These are phyloP conservation scores for Blastobotrys aristatus DNA, from an alignment of 1,139 yeast species.

Conservation along the genomic window DNA sequence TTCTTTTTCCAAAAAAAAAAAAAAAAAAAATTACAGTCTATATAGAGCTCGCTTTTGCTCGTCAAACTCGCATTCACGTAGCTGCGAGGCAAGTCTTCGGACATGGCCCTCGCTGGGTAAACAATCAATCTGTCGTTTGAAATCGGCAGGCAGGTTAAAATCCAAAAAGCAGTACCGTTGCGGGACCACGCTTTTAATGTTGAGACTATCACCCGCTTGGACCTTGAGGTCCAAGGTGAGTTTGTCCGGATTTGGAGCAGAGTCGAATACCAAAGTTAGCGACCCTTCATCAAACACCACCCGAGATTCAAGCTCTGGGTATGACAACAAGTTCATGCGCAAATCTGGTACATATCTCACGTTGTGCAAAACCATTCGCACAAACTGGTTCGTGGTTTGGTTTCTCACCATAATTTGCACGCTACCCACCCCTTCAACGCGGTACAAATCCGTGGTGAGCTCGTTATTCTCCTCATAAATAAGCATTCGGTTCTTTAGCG, in stretches of 20 bases:
- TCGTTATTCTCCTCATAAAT: neutral
- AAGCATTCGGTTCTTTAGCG: neutral
- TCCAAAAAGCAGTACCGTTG: conserved; percentile 12
- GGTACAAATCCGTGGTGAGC: conserved; percentile 1
- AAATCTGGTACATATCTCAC: conserved; percentile 14
- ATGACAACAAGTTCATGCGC: conserved; percentile 11
- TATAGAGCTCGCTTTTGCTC: neutral
- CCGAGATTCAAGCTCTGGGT: neutral
- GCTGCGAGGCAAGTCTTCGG: neutral
- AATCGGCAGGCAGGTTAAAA: conserved; percentile 4
- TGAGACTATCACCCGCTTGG: neutral
- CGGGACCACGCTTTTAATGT: conserved; percentile 7
- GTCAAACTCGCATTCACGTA: neutral
- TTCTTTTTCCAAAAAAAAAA: neutral
- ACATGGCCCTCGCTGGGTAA: conserved; percentile 1
- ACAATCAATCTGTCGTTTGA: conserved; percentile 6
- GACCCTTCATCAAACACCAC: conserved; percentile 4
- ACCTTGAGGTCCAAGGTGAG: neutral
- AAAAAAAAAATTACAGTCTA: too few species aligned
- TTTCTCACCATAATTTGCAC: conserved; percentile 8
- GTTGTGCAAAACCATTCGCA: conserved; percentile 7
- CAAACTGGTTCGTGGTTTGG: conserved; percentile 5
- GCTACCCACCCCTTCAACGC: conserved; percentile 13
- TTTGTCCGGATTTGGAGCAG: neutral
- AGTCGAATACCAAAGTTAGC: neutral